Base-by-base conservation (phyloP, 2,329 filamentous ascomycete species). In the Metarhizium rileyi region DNA sequence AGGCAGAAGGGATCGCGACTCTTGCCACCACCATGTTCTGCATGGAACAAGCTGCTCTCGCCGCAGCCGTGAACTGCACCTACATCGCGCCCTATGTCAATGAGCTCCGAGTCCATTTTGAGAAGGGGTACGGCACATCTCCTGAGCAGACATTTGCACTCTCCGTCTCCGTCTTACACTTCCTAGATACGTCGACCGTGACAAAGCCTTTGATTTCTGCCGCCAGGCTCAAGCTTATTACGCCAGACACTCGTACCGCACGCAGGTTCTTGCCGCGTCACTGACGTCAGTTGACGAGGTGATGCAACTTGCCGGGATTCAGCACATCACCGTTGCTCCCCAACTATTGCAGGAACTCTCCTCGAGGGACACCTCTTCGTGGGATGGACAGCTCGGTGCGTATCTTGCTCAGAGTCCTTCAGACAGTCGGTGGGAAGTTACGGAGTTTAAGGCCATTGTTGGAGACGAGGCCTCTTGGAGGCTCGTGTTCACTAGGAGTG, bases 51-150 rank as follows among this genome's bases (percentile, higher is more conserved):
- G 81, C 79, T 0, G 69, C 70, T 1, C 65, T 83, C 1, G 81
- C 81, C 0, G 75, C 71, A 1, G 74, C 80, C 46, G 76, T 72
- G 0, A 70, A 72, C 4, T 84, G 80, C 55, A 73, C 73, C 1
- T 84, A 83, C 56, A 77, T 85, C 41, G 78, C 81, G 0, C 81
- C 82, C 0, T 85, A 83, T 53, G 77, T 84, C 27, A 83, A 84
- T 57, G 80, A 84, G 55, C 65, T 85, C 38, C 76, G 75, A 54
- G 81, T 82, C 5, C 80, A 84, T 56, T 78, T 83, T 50, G 75
- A 79, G 40, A 57, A 66, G 12, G 66, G 62, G 70, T 77, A 60
- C 55, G 64, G 59, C 3, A 41, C 40, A 16, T 36, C n/a, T 16
- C 12, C 9, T 18, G 10, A 16, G 9, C n/a, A 6, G 14, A 6